Percentiles rank a stretch among this genome's conserved stretches.
phyloP scores from a whole-genome alignment of 208 protist genomes.

The Perkinsela sp. region DNA sequence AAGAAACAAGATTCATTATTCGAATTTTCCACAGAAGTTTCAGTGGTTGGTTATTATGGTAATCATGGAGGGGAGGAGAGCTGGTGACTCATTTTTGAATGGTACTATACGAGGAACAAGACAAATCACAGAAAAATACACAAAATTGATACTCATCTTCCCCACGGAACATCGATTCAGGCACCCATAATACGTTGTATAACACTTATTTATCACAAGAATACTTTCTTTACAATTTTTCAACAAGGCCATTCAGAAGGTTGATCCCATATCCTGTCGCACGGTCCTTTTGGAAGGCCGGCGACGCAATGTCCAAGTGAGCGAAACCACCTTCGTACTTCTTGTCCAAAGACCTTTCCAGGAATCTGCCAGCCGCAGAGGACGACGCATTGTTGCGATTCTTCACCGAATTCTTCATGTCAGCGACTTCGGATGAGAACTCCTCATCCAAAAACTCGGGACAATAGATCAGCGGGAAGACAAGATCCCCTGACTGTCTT shows the following conservation, averaged over 20 bases:
- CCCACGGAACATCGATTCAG: too few species aligned
- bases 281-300: constrained; percentile 16
- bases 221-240: constrained; percentile 7
- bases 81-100: too few species aligned
- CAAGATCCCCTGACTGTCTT: constrained; percentile 19
- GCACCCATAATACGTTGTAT: too few species aligned
- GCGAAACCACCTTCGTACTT: constrained; percentile 28
- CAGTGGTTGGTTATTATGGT: too few species aligned
- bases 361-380: constrained; percentile 38
- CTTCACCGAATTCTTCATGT: constrained; percentile 35
- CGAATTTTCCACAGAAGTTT: too few species aligned
- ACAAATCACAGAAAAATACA: too few species aligned
- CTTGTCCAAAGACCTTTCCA: constrained; percentile 18
- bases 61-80: too few species aligned
- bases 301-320: constrained; percentile 55
- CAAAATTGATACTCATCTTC: too few species aligned
- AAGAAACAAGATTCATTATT: too few species aligned
- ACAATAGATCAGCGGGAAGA: constrained; percentile 49
- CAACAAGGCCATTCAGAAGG: constrained; percentile 25
- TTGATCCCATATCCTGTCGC: constrained; percentile 39
- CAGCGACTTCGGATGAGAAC: constrained; percentile 22
- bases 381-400: constrained; percentile 19
- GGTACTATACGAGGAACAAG: too few species aligned
- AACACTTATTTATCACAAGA: too few species aligned
- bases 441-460: constrained; percentile 34